Evolutionary conservation across 2,329 filamentous ascomycete genomes (phyloP), one percentile per base, ranked within the genome.

Genomic region (Fusarium liriodendri): DNA sequence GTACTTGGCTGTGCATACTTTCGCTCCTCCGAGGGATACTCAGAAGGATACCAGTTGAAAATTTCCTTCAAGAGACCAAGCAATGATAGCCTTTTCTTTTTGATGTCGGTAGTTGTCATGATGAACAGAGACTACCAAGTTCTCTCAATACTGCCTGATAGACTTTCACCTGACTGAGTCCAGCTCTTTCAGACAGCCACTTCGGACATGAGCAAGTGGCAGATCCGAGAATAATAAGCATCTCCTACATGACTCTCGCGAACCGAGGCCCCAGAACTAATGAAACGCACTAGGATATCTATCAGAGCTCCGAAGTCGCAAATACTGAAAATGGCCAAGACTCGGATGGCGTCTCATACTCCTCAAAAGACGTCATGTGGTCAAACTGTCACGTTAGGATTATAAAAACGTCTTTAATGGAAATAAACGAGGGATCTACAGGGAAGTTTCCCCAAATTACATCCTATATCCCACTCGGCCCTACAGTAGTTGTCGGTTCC

Each of bases 1-100:
- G 11, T 18, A 14, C 3, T 25, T 62, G 9, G 20, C 4, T 50
- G 20, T 6, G 4, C 42, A 9, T 50, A 68, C 50, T 72, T 78
- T 20, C 73, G 70, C 54, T 80, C 79, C 8, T 76, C 74, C 2
- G 32, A 20, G 14, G 78, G 71, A 22, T 79, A 79, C 32, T 78
- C 71, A 1, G 78, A 78, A 45, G 78, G 37, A 47, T 62, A 69
- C 57, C 45, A 62, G 27, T 64, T 68, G 14, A 68, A 64, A 1
- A 58, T 64, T 38, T 65, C 61, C 20, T 58, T 47, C 11, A 57
- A 22, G n/a, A 66, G 29, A 20, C 47, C 37, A 38, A 35, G 50
- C 16, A 64, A n/a, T 1, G 64, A 47, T 25, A 60, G 18, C 25
- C 54, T 65, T 18, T 52, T 58, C 22, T 18, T 35, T 38, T 29